Evolutionary conservation across 2,329 filamentous ascomycete genomes (phyloP).

Genomic region (Podosphaera fusca): DNA sequence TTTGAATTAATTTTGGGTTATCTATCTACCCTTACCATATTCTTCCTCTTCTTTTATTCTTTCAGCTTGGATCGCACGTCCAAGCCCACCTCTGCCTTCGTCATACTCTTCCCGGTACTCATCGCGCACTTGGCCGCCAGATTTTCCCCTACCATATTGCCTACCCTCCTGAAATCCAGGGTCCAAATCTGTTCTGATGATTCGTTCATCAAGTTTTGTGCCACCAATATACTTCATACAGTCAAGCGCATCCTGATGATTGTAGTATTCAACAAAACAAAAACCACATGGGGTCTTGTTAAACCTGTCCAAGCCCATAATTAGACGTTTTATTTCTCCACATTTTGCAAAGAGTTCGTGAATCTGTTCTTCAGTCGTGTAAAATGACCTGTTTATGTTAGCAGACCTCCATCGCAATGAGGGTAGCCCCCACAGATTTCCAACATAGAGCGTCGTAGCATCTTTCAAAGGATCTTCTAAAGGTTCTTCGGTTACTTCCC

Average conservation of each 20-base stretch:
- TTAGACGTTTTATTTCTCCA: conserved; percentile 89
- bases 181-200: conserved; percentile 87
- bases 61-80: conserved; percentile 51
- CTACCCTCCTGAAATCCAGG: conserved; percentile 89
- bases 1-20: neutral
- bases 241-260: conserved; percentile 85
- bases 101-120: conserved; percentile 96
- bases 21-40: conserved; percentile 32
- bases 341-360: conserved; percentile 92
- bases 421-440: conserved; percentile 49
- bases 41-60: conserved; percentile 32
- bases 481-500: conserved; percentile 27
- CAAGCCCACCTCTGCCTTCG: conserved; percentile 75
- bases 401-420: neutral
- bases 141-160: conserved; percentile 89
- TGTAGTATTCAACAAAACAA: conserved; percentile 99
- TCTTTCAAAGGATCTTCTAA: conserved; percentile 57
- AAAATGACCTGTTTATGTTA: conserved; percentile 46
- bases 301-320: conserved; percentile 95
- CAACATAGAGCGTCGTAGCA: conserved; percentile 90
- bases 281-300: conserved; percentile 97
- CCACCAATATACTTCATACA: conserved; percentile 98
- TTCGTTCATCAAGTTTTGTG: conserved; percentile 90
- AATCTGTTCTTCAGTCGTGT: conserved; percentile 97
- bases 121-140: conserved; percentile 86